Evolutionary conservation across 1,139 yeast species (phyloP).

Genomic region (Hemisphaericaspora subhashii): DNA sequence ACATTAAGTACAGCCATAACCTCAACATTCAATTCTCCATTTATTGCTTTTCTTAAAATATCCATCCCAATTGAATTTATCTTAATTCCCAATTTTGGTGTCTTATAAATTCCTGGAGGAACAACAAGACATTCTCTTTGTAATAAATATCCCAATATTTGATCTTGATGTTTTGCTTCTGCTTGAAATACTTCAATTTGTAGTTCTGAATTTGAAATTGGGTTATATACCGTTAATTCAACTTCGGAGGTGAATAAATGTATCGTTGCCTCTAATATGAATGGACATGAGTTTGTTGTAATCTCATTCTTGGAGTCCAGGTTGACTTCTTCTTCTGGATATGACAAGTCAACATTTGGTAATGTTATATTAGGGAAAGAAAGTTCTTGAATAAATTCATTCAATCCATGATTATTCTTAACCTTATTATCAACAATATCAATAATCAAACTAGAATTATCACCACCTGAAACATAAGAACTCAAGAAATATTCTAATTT

Average conservation of each 20-base stretch:
- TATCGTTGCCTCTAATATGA: constrained; percentile 45
- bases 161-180: constrained; percentile 47
- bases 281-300: constrained; percentile 8
- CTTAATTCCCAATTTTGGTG: constrained; percentile 50
- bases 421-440: constrained; percentile 16
- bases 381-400: constrained; percentile 19
- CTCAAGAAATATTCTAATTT: constrained; percentile 17
- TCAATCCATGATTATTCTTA: constrained; percentile 16
- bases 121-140: constrained; percentile 35
- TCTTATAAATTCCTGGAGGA: constrained; percentile 50
- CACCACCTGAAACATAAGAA: constrained; percentile 12
- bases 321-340: constrained; percentile 4
- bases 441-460: constrained; percentile 9
- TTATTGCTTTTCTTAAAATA: constrained; percentile 46
- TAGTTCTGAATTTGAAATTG: constrained; percentile 44
- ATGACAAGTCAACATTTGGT: constrained; percentile 17
- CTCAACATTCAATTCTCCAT: constrained; percentile 50
- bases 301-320: constrained; percentile 6
- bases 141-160: constrained; percentile 48
- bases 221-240: constrained; percentile 53
- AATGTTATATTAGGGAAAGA: constrained; percentile 14
- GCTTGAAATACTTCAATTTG: constrained; percentile 42
- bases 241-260: constrained; percentile 54
- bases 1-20: constrained; percentile 44
- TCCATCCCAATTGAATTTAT: constrained; percentile 49